Base-by-base conservation (phyloP, 2,329 filamentous ascomycete species). In the Xylariaceae sp. region DNA sequence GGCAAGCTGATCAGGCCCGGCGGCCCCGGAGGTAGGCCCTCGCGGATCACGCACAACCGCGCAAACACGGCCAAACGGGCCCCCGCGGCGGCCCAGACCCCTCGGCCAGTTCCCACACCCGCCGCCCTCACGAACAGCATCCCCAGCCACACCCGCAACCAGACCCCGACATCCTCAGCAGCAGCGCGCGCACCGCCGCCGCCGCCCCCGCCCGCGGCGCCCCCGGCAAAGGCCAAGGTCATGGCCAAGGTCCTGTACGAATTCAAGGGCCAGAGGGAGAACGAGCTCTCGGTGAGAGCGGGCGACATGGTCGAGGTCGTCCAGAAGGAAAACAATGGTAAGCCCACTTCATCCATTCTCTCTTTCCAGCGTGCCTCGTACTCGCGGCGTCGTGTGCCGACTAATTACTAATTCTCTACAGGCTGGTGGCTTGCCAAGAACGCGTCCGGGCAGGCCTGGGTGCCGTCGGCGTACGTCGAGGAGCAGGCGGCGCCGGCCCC, bases 391-490 rank as follows among this genome's bases (percentile, higher is more conserved):
- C 17, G 14, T 36, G 30, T 36, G 9, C 12, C 4, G n/a, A 15
- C 15, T 2, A 5, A 12, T 31, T n/a, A 37, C 61, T 68, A 57
- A 70, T 45, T 35, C 26, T 19, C 33, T 32, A 24, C 47, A 94
- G 90, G 92, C 33, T 98, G 92, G 92, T 96, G 90, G 90, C 70
- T 96, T 29, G 92, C 82, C 43, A 90, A 87, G 66, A 84, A 81
- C 42, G 62, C 46, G 5, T 47, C 49, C 4, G 75, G 76, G n/a
- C 86, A 92, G 60, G 92, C 88, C 32, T 98, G 92, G 92, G 78
- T 92, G 3, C 92, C 92, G 0, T 84, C 89, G 14, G 87, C 90
- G 14, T 98, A 98, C 52, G 81, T 98, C 7, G 83, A 96, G 61
- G 89, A 95, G 61, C 74, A 83, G 55, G 72, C 71, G 16, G 65